Evolutionary conservation across 2,329 filamentous ascomycete species (phyloP).

Genomic region (Leptographium procerum): DNA sequence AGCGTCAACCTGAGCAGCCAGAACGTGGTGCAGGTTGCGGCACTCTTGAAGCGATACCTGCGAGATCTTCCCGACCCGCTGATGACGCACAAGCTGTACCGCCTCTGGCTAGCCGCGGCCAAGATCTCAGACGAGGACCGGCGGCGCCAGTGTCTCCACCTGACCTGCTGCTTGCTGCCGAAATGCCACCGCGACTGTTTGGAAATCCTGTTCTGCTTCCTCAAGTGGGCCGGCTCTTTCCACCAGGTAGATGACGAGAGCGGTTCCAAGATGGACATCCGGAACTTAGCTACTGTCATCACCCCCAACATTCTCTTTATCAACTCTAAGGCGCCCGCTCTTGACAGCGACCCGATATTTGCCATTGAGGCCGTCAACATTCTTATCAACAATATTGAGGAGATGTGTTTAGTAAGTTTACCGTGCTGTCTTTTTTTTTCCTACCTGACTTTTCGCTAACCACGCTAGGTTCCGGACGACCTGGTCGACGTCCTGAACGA

Average conservation of each 20-base stretch:
- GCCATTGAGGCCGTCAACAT: slow-evolving; percentile 89
- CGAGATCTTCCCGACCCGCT: slow-evolving; percentile 89
- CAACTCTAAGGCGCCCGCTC: slow-evolving; percentile 48
- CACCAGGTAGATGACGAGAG: slow-evolving; percentile 94
- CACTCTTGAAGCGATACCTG: slow-evolving; percentile 88
- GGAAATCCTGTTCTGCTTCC: slow-evolving; percentile 89
- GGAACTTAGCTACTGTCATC: slow-evolving; percentile 95
- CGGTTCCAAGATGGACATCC: slow-evolving; percentile 97
- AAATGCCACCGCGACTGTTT: slow-evolving; percentile 88
- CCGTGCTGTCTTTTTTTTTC: background rate
- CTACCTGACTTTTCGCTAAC: slow-evolving; percentile 10
- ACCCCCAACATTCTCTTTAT: slow-evolving; percentile 88
- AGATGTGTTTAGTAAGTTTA: slow-evolving; percentile 82
- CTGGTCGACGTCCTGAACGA: slow-evolving; percentile 79
- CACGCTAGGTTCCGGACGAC: slow-evolving; percentile 74
- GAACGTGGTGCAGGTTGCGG: slow-evolving; percentile 86
- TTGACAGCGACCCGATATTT: slow-evolving; percentile 81
- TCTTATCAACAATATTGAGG: slow-evolving; percentile 85
- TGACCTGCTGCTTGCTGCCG: slow-evolving; percentile 84
- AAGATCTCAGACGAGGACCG: slow-evolving; percentile 75
- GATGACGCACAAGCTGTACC: slow-evolving; percentile 88
- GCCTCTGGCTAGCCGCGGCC: slow-evolving; percentile 79
- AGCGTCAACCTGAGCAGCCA: slow-evolving; percentile 78
- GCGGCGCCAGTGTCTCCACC: slow-evolving; percentile 73
- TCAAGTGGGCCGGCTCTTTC: slow-evolving; percentile 96